These are phyloP conservation scores for Neodidymelliopsis sp. DNA, from an alignment of 2,329 filamentous ascomycete species.

Conservation along the genomic window DNA sequence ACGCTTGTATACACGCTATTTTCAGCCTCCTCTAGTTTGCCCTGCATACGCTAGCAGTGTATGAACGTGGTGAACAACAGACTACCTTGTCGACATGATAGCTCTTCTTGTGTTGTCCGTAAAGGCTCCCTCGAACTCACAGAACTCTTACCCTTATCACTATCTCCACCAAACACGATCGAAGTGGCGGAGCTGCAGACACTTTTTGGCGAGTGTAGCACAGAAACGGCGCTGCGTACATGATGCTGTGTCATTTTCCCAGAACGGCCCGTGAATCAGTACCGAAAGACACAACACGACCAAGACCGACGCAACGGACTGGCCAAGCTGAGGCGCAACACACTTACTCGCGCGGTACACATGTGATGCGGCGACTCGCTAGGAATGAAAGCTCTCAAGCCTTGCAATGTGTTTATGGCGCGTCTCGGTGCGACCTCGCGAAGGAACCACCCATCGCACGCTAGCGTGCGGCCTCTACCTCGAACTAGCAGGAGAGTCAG, in stretches of 20 bases:
- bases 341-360: slow-evolving; percentile 3
- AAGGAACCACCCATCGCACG: slow-evolving; percentile 5
- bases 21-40: too few relatives aligned
- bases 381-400: slow-evolving; percentile 22
- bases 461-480: slow-evolving; percentile 12
- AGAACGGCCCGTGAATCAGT: slow-evolving; percentile 20
- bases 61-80: too few relatives aligned
- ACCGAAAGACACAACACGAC: slow-evolving; percentile 24
- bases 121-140: too few relatives aligned
- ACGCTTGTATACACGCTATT: too few relatives aligned
- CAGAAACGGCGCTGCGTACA: slow-evolving; percentile 18
- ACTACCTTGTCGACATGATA: too few relatives aligned
- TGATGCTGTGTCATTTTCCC: slow-evolving; percentile 27
- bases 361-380: slow-evolving; percentile 22
- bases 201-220: slow-evolving; percentile 1
- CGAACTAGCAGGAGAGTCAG: slow-evolving; percentile 6
- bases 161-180: too few relatives aligned
- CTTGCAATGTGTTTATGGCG: slow-evolving; percentile 19
- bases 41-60: too few relatives aligned
- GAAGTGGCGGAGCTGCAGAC: too few relatives aligned
- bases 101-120: too few relatives aligned
- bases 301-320: slow-evolving; percentile 2
- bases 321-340: slow-evolving; percentile 6
- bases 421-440: slow-evolving; percentile 17
- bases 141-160: too few relatives aligned